Evolutionary conservation across 2,329 filamentous ascomycete genomes (phyloP).

Genomic region (Dactylella cylindrospora): DNA sequence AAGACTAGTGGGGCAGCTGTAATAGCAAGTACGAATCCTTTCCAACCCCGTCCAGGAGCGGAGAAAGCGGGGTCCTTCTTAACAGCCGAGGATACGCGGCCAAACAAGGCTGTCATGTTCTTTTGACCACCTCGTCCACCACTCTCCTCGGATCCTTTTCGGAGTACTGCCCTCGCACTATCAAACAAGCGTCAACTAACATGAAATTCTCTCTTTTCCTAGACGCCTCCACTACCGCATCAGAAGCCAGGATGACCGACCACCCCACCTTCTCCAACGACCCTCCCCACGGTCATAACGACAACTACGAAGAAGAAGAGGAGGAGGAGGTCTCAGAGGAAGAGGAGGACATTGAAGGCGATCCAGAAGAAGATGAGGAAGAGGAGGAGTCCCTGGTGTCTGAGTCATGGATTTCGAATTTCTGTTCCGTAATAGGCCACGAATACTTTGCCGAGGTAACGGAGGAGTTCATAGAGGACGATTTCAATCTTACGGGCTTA

Average conservation of each 20-base stretch:
- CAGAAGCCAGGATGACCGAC: slow-evolving; percentile 42
- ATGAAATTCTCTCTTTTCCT: not conserved
- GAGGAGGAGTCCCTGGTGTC: slow-evolving; percentile 51
- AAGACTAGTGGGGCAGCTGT: slow-evolving; percentile 28
- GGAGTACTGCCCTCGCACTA: not conserved
- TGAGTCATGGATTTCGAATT: slow-evolving; percentile 97
- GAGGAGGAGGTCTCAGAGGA: slow-evolving; percentile 46
- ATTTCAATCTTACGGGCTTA: slow-evolving; percentile 96
- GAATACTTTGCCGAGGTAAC: slow-evolving; percentile 99
- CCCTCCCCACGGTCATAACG: slow-evolving; percentile 23
- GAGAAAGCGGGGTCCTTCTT: not conserved
- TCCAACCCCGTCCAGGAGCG: slow-evolving; percentile 1
- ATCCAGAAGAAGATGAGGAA: slow-evolving; percentile 45
- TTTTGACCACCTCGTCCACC: not conserved
- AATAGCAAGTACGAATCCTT: slow-evolving; percentile 22
- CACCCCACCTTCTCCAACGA: slow-evolving; percentile 42
- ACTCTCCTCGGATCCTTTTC: not conserved
- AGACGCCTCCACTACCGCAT: slow-evolving; percentile 34
- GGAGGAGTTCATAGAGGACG: slow-evolving; percentile 99
- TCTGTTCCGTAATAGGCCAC: slow-evolving; percentile 91
- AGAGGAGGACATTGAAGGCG: slow-evolving; percentile 48
- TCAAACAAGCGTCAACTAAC: not conserved
- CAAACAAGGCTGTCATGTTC: too few species aligned
- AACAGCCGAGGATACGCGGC: too few species aligned
- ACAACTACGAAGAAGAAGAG: slow-evolving; percentile 37